These are phyloP conservation scores for Aethionema arabicum DNA, from an alignment of 345 rosid genomes.

Conservation along the genomic window DNA sequence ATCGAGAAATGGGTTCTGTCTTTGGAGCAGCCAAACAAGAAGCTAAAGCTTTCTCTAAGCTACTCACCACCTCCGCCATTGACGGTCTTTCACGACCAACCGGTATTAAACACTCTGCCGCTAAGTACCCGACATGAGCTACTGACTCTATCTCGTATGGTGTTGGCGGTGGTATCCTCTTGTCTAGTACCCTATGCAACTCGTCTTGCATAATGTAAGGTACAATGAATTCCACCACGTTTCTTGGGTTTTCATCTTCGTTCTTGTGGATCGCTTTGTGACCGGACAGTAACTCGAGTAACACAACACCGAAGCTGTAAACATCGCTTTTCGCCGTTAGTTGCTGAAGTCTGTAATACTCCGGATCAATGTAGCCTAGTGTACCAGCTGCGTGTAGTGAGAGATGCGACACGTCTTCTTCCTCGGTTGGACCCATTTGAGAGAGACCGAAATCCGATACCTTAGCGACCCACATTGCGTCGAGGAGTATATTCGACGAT, in stretches of 20 bases:
- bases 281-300: conserved; percentile 66
- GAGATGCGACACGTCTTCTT: conserved; percentile 53
- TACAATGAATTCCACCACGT: conserved; percentile 61
- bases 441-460: conserved; percentile 86
- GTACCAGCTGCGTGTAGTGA: conserved; percentile 75
- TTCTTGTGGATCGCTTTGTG: conserved; percentile 59
- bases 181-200: conserved; percentile 64
- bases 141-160: conserved; percentile 80
- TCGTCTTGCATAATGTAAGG: conserved; percentile 67
- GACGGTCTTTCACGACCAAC: conserved; percentile 66
- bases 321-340: conserved; percentile 70
- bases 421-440: conserved; percentile 50
- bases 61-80: conserved; percentile 52
- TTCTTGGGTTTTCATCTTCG: conserved; percentile 47
- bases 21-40: conserved; percentile 44
- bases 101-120: conserved; percentile 52
- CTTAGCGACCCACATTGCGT: conserved; percentile 55
- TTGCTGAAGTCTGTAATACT: conserved; percentile 68
- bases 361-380: conserved; percentile 77
- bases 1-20: conserved; percentile 38
- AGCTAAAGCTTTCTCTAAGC: conserved; percentile 54
- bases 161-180: conserved; percentile 60
- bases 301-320: conserved; percentile 71
- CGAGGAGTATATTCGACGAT: conserved; percentile 69
- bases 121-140: conserved; percentile 53